Conservation (phyloP, 2,329 filamentous ascomycete genomes). For the Fusarium keratoplasticum region DNA sequence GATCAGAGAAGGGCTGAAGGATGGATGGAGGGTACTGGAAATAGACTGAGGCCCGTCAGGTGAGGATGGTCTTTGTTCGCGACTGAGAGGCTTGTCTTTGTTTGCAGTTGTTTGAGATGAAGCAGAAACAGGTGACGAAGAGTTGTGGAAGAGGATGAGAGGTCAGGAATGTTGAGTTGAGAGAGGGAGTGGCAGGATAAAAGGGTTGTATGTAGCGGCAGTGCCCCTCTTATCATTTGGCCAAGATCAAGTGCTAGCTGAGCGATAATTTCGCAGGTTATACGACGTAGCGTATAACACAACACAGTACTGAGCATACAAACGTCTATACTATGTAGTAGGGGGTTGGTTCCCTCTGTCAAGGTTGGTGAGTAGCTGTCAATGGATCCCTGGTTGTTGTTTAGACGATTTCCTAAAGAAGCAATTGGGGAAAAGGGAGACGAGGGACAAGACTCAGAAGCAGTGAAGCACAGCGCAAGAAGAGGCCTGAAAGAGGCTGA, state of each 20-base stretch:
- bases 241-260: not conserved
- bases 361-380: constrained; percentile 2
- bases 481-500: not conserved
- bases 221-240: constrained; percentile 1
- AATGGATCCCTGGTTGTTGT: constrained; percentile 9
- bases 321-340: not conserved
- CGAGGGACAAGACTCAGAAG: not conserved
- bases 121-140: constrained; percentile 2
- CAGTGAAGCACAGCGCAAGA: not conserved
- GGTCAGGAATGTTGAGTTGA: constrained; percentile 1
- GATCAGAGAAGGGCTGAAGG: not conserved
- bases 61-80: not conserved
- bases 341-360: constrained; percentile 1
- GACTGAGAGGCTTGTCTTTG: constrained; percentile 1
- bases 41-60: not conserved
- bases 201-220: not conserved
- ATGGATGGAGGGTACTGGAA: constrained; percentile 1
- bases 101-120: constrained; percentile 8
- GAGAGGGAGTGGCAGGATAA: not conserved
- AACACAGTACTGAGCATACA: not conserved
- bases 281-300: not conserved
- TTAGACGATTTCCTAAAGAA: constrained; percentile 18
- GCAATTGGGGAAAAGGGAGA: constrained; percentile 6
- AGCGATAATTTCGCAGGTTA: not conserved
- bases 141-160: not conserved